Evolutionary conservation across 371 early-diverging fungal species (phyloP), one percentile per base, ranked within the genome.

Genomic region (Dentiscutata heterogama): DNA sequence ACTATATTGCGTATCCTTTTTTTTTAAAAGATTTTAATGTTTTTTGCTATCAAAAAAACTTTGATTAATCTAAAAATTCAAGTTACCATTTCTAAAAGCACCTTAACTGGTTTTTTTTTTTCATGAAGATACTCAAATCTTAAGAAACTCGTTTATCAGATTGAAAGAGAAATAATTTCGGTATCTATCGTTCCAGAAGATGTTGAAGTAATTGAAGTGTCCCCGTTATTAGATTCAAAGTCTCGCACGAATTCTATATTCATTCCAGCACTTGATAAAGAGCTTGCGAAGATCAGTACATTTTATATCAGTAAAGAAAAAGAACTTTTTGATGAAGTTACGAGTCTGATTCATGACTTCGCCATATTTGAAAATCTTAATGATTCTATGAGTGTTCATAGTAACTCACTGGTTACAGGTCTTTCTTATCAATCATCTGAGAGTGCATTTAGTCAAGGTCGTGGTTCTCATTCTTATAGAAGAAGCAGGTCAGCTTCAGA

Each of bases 131-230:
- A 98, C 87, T 94, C 95, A 25, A 93, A 95, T 80, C 90, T 97
- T 81, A 97, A 98, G 83, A 97, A 96, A 85, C 90, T 94, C 77
- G 91, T 97, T 65, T 97, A 97, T 86, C 91, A 91, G 60, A 91
- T 95, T 78, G 98, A 97, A 87, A 95, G 94, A 83, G 96, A 96
- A 22, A 6, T 46, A 46, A 5, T 8, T 6, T 46, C 46, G 46
- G 46, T 46, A 46, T 7, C 46, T 46, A 46, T 46, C 46, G 46
- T 46, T 46, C 53, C 82, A 74, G 84, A 27, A 72, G 87, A 75
- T 82, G 86, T 80, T 67, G 93, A 91, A 82, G 85, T 83, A 51
- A 86, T 89, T 2, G 83, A 87, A 29, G 63, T 82, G 10, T 81
- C 85, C n/a, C 83, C 87, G 31, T 84, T 84, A 46, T 79, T 86